Percentiles rank a stretch among this genome's conserved stretches.
Evolutionary conservation across 2,329 filamentous ascomycete species (phyloP).

Genomic region (Neonectria hederae): DNA sequence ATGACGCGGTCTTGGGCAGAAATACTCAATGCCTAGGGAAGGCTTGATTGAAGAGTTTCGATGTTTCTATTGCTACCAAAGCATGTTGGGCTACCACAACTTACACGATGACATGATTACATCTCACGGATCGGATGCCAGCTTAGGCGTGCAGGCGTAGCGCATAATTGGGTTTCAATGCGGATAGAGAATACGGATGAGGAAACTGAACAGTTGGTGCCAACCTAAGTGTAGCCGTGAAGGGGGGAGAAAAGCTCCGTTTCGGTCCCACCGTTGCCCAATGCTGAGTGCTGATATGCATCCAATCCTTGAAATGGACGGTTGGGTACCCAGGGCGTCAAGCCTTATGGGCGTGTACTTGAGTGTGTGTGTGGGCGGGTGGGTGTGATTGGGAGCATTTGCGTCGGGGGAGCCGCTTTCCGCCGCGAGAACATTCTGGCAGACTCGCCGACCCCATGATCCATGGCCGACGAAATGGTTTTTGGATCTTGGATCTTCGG

Average conservation of each 20-base stretch:
- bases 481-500: slow-evolving; percentile 16
- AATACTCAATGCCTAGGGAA: slow-evolving; percentile 5
- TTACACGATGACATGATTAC: slow-evolving; percentile 4
- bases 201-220: slow-evolving; percentile 7
- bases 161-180: slow-evolving; percentile 19
- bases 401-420: slow-evolving; percentile 10
- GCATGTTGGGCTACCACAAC: slow-evolving; percentile 17
- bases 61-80: slow-evolving; percentile 7
- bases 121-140: slow-evolving; percentile 8
- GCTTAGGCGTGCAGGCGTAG: slow-evolving; percentile 6
- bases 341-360: slow-evolving; percentile 14
- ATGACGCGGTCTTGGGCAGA: slow-evolving; percentile 21
- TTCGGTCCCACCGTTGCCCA: slow-evolving; percentile 22
- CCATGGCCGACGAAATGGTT: neutral
- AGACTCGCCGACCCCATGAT: slow-evolving; percentile 16
- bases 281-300: slow-evolving; percentile 10
- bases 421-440: slow-evolving; percentile 1
- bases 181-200: neutral
- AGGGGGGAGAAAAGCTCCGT: slow-evolving; percentile 1
- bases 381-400: slow-evolving; percentile 3
- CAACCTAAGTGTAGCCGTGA: neutral
- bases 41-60: slow-evolving; percentile 4
- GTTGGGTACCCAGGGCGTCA: slow-evolving; percentile 13
- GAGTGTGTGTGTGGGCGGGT: neutral
- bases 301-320: slow-evolving; percentile 1